Percentiles rank a stretch among this genome's conserved stretches.
phyloP scores from a whole-genome alignment of 2,329 filamentous ascomycete genomes.

The Penicillium digitatum region DNA sequence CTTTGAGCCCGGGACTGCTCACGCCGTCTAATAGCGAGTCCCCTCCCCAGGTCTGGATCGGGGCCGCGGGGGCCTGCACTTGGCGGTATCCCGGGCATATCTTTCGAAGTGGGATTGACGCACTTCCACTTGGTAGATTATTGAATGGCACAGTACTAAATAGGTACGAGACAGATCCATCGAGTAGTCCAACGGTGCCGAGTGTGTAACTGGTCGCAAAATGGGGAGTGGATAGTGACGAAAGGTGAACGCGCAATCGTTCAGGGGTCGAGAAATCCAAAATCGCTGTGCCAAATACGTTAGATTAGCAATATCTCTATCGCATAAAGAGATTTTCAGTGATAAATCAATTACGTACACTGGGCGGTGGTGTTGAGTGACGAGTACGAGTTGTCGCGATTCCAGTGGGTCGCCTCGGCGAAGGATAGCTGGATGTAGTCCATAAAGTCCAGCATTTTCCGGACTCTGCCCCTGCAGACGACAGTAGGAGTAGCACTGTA shows the following conservation, averaged over 20 bases:
- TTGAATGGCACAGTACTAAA: slow-evolving; percentile 81
- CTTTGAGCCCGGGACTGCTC: slow-evolving; percentile 17
- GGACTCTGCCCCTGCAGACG: background rate
- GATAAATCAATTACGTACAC: slow-evolving; percentile 48
- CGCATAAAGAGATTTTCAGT: background rate
- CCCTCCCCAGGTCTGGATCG: slow-evolving; percentile 33
- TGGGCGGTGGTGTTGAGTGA: slow-evolving; percentile 78
- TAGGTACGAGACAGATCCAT: slow-evolving; percentile 95
- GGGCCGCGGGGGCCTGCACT: slow-evolving; percentile 50
- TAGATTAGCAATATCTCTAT: background rate
- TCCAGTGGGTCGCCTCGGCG: slow-evolving; percentile 81
- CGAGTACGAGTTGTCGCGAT: slow-evolving; percentile 86
- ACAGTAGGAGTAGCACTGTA: background rate
- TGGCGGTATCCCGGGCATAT: slow-evolving; percentile 80
- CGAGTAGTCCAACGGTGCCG: slow-evolving; percentile 82
- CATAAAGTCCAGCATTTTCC: slow-evolving; percentile 89
- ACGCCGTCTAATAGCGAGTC: slow-evolving; percentile 29
- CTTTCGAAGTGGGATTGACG: slow-evolving; percentile 68
- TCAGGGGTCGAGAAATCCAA: slow-evolving; percentile 84
- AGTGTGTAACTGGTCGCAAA: slow-evolving; percentile 94
- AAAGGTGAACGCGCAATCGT: slow-evolving; percentile 79
- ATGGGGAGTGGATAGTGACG: slow-evolving; percentile 84
- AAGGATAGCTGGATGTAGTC: slow-evolving; percentile 92
- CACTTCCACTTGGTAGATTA: slow-evolving; percentile 63
- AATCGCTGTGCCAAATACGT: slow-evolving; percentile 55